These are phyloP conservation scores for Xylaria hypoxylon DNA, from an alignment of 2,329 filamentous ascomycete genomes.

Conservation along the genomic window DNA sequence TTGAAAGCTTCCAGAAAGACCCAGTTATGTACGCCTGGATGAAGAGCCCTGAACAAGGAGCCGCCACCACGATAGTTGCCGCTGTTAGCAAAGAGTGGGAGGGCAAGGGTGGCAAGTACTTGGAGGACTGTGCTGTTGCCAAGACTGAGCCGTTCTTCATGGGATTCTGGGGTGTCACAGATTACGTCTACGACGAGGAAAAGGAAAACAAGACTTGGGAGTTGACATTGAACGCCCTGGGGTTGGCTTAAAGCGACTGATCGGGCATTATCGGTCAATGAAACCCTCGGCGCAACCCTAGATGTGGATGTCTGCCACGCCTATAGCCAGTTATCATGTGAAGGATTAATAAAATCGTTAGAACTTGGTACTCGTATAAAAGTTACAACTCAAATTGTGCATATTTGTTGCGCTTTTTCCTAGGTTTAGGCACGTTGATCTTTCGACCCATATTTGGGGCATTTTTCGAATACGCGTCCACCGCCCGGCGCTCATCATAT, in stretches of 20 bases:
- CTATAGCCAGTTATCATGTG: too few species aligned
- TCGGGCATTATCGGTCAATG: too few species aligned
- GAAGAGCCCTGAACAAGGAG: constrained; percentile 53
- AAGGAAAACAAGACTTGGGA: too few species aligned
- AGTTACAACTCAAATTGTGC: too few species aligned
- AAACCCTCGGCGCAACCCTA: too few species aligned
- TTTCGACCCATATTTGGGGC: neutral
- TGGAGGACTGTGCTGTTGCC: constrained; percentile 12
- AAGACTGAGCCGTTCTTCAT: neutral
- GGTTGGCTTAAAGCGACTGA: too few species aligned
- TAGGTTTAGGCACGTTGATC: neutral
- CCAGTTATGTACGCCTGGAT: neutral
- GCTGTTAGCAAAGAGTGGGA: constrained; percentile 52
- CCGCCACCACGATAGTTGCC: constrained; percentile 56
- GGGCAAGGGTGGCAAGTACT: constrained; percentile 17
- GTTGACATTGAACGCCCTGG: too few species aligned
- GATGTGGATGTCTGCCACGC: too few species aligned
- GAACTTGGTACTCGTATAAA: too few species aligned
- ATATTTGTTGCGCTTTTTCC: neutral
- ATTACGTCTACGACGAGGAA: too few species aligned
- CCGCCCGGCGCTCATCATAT: neutral
- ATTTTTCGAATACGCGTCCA: neutral
- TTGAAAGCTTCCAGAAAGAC: neutral
- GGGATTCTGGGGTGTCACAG: constrained; percentile 5
- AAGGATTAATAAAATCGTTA: too few species aligned